Evolutionary conservation across 1,284 basidiomycete species (phyloP).

Genomic region (Inonotus hispidus): DNA sequence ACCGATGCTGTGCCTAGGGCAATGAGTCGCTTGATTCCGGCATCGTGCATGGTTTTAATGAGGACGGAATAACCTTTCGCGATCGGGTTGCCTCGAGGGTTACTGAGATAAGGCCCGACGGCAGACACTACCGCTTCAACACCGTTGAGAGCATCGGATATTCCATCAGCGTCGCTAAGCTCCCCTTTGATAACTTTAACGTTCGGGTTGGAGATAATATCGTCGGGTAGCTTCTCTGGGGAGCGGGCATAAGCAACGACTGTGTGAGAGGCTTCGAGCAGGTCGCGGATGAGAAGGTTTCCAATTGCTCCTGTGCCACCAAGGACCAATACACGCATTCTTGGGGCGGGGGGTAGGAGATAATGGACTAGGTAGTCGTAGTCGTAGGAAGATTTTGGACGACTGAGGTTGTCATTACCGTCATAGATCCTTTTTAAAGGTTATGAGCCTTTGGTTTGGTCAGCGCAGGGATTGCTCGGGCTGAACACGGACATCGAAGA

Average conservation of each 20-base stretch:
- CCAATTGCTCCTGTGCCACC: constrained; percentile 60
- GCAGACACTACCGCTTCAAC: constrained; percentile 60
- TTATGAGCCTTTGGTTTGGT: too few relatives aligned
- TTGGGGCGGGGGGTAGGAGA: neutral
- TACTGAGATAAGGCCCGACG: constrained; percentile 43
- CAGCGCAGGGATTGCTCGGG: too few relatives aligned
- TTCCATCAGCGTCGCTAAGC: constrained; percentile 43
- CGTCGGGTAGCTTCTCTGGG: constrained; percentile 52
- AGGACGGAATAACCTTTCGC: constrained; percentile 51
- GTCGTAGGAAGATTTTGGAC: too few relatives aligned
- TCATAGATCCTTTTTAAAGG: too few relatives aligned
- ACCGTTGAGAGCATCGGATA: constrained; percentile 47
- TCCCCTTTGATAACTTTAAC: constrained; percentile 49
- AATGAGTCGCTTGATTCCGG: constrained; percentile 51
- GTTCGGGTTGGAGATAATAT: constrained; percentile 38
- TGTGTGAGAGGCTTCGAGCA: constrained; percentile 39
- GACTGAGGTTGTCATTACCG: too few relatives aligned
- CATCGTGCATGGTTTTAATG: constrained; percentile 48
- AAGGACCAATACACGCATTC: constrained; percentile 31
- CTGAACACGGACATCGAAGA: too few relatives aligned
- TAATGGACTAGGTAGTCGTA: neutral
- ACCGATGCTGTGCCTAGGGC: constrained; percentile 61
- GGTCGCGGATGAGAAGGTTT: constrained; percentile 45
- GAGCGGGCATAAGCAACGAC: constrained; percentile 57
- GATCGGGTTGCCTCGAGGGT: constrained; percentile 47